Percentiles rank a stretch among this genome's conserved stretches.
These are phyloP conservation scores for Nakazawaea molendinolei DNA, from an alignment of 805 yeast species.

Conservation along the genomic window DNA sequence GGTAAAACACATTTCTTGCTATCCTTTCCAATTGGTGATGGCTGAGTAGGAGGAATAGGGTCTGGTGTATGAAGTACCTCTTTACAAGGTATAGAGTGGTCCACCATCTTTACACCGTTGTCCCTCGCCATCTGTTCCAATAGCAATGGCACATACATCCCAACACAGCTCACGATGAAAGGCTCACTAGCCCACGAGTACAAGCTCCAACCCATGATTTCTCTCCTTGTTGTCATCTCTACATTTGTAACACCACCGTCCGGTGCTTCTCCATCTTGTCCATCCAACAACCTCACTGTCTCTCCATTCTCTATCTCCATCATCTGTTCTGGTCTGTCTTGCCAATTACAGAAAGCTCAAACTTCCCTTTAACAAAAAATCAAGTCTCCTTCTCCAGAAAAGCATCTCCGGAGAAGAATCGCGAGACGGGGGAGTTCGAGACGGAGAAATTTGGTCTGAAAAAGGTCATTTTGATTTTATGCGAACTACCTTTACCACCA, in stretches of 20 bases:
- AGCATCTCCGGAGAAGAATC: too few species aligned
- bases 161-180: slow-evolving; percentile 70
- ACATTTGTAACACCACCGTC: background rate
- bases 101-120: slow-evolving; percentile 58
- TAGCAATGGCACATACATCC: slow-evolving; percentile 69
- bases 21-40: slow-evolving; percentile 15
- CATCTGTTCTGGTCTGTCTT: too few species aligned
- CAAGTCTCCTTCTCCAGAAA: too few species aligned
- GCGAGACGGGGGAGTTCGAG: too few species aligned
- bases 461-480: too few species aligned
- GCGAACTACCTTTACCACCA: too few species aligned
- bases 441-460: too few species aligned
- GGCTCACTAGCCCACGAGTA: slow-evolving; percentile 77
- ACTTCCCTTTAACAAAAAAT: too few species aligned
- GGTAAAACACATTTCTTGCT: slow-evolving; percentile 26
- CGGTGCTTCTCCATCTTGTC: too few species aligned
- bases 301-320: too few species aligned
- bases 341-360: too few species aligned
- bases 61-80: slow-evolving; percentile 26
- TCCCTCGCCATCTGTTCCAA: slow-evolving; percentile 67
- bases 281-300: too few species aligned
- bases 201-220: slow-evolving; percentile 61
- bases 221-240: slow-evolving; percentile 28
- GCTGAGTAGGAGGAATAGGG: slow-evolving; percentile 24
- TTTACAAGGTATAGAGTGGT: slow-evolving; percentile 51